Evolutionary conservation across 2,329 filamentous ascomycete genomes (phyloP).

Genomic region (Ophiosphaerella korrae): DNA sequence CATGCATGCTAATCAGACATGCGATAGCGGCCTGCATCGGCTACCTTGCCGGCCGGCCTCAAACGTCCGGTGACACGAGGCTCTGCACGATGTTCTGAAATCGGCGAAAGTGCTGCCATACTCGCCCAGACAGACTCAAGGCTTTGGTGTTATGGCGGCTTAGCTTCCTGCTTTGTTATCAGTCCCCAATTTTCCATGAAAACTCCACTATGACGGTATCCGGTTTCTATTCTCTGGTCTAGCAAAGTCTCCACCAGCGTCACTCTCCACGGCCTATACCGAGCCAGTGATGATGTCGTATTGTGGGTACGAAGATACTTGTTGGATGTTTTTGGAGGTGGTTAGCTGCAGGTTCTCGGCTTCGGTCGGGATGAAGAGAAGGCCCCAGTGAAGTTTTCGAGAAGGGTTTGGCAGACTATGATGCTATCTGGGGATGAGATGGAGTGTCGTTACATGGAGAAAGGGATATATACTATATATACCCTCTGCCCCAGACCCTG

Average conservation of each 20-base stretch:
- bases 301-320: constrained; percentile 35
- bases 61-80: constrained; percentile 22
- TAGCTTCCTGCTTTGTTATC: constrained; percentile 23
- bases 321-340: constrained; percentile 22
- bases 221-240: constrained; percentile 34
- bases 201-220: constrained; percentile 31
- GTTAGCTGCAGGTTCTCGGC: constrained; percentile 24
- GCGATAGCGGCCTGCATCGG: constrained; percentile 22
- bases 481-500: constrained; percentile 30
- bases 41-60: constrained; percentile 30
- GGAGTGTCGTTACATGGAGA: constrained; percentile 5
- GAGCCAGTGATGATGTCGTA: constrained; percentile 32
- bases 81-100: constrained; percentile 20
- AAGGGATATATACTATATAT: constrained; percentile 39
- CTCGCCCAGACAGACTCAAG: neutral
- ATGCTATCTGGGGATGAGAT: constrained; percentile 24
- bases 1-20: constrained; percentile 10
- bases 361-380: constrained; percentile 27
- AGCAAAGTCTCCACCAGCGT: constrained; percentile 29
- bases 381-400: constrained; percentile 18
- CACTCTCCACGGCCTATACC: constrained; percentile 19
- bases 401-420: constrained; percentile 23
- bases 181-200: constrained; percentile 28
- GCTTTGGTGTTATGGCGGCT: constrained; percentile 29
- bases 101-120: constrained; percentile 19